A percentile compares a stretch with the other conserved stretches of the same genome.
phyloP scores from a whole-genome alignment of 306 rosid genomes.

The Pueraria montana region DNA sequence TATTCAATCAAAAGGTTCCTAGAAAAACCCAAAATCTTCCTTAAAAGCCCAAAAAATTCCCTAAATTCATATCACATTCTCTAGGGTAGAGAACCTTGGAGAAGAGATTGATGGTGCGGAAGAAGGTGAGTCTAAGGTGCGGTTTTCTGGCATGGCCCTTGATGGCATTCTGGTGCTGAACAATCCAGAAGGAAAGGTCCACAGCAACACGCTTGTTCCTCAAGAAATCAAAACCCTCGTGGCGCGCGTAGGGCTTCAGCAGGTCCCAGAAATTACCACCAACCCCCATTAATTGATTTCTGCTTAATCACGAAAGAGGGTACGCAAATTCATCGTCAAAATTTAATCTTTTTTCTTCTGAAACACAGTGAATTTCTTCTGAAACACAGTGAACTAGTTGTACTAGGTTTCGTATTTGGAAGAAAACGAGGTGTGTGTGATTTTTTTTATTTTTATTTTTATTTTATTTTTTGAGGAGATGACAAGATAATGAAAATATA shows the following conservation, averaged over 20 bases:
- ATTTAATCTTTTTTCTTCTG: neutral
- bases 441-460: neutral
- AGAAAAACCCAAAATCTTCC: neutral
- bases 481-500: neutral
- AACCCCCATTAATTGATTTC: slow-evolving; percentile 74
- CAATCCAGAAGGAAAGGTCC: slow-evolving; percentile 93
- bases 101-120: slow-evolving; percentile 85
- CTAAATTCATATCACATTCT: slow-evolving; percentile 17
- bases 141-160: slow-evolving; percentile 68
- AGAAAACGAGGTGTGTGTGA: slow-evolving; percentile 11
- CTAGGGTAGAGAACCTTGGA: slow-evolving; percentile 63
- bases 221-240: slow-evolving; percentile 87
- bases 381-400: neutral
- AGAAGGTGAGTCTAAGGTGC: slow-evolving; percentile 80
- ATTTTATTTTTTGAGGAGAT: neutral
- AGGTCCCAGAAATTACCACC: slow-evolving; percentile 92
- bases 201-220: slow-evolving; percentile 95
- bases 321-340: slow-evolving; percentile 38
- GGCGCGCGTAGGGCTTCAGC: slow-evolving; percentile 77
- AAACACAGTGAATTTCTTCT: neutral
- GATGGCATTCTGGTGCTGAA: slow-evolving; percentile 82
- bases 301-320: slow-evolving; percentile 38
- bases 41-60: neutral
- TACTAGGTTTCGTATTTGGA: slow-evolving; percentile 44
- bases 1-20: slow-evolving; percentile 18